Evolutionary conservation across 306 rosid species (phyloP), one percentile per base, ranked within the genome.

Genomic region (Trifolium pratense): DNA sequence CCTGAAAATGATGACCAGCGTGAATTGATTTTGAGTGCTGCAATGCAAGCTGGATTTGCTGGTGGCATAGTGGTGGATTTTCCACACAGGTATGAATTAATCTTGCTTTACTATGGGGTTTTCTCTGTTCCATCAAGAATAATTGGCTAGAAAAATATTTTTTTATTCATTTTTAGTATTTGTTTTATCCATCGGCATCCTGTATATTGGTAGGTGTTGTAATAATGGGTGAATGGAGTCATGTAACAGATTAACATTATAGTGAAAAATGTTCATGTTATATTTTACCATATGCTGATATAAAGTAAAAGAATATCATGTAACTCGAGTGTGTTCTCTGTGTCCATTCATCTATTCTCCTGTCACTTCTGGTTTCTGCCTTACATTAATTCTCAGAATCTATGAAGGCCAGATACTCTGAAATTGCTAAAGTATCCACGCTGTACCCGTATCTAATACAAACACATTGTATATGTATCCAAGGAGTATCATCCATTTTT

Each of bases 51-150:
- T 77, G 99, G 99, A 80, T 94, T 94, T 86, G 79, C 91, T 20
- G 99, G 99, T 72, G 96, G 97, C 29, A 77, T 91, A 20, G 96
- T 94, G 11, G 95, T 94, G 43, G 99, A 94, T 83, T 94, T 13
- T 77, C 99, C 99, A 36, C 92, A 91, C 85, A 94, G 99, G 99
- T 94, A 78, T 62, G 68, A 18, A 20, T 9, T 11, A 14, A 52
- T 52, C 20, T 61, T 25, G 31, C 70, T 31, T 32, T 66, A 20
- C 6, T 55, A 68, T 39, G 13, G 15, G 15, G 49, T 16, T 55
- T 55, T n/a, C 58, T 60, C 68, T 26, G 58, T 72, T 77, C 68
- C 46, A 23, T 68, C 15, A 17, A 42, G 43, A 69, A 25, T 40
- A 67, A 66, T 20, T 10, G 51, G 16, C 21, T 58, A 10, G 49